phyloP scores from a whole-genome alignment of 345 rosid species.

The Corchorus olitorius region DNA sequence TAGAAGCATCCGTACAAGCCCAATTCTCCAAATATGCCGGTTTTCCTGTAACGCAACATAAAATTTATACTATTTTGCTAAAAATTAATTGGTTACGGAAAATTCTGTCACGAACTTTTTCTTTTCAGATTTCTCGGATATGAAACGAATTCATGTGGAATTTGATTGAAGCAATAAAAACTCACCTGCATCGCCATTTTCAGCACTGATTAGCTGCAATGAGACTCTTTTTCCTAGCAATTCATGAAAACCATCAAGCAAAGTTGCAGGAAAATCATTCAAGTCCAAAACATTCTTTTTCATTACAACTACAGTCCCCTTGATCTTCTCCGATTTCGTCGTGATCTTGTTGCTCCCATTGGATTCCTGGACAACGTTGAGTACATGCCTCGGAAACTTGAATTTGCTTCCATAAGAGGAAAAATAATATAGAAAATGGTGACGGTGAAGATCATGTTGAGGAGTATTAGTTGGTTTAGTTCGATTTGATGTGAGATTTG shows the following conservation, averaged over 20 bases:
- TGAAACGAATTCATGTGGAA: background rate
- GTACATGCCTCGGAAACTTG: background rate
- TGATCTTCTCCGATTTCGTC: conserved; percentile 29
- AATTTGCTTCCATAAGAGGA: background rate
- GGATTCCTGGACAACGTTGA: background rate
- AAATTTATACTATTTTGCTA: no score
- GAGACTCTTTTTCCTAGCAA: conserved; percentile 60
- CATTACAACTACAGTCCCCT: conserved; percentile 79
- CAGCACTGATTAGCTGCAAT: conserved; percentile 74
- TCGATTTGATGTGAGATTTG: background rate
- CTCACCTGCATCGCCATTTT: conserved; percentile 13
- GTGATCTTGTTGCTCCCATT: background rate
- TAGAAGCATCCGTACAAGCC: conserved; percentile 33
- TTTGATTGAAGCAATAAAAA: background rate
- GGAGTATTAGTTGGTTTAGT: background rate
- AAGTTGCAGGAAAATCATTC: conserved; percentile 67
- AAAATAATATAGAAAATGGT: background rate
- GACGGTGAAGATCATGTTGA: background rate
- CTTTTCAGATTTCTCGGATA: background rate
- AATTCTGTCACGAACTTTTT: background rate
- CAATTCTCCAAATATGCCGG: conserved; percentile 59
- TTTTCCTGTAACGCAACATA: conserved; percentile 33
- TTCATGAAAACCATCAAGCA: conserved; percentile 68
- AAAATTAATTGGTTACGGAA: no score
- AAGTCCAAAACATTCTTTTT: conserved; percentile 86